These are phyloP conservation scores for Coix lacrymajobi DNA, from an alignment of 176 grass and related monocot genomes.

Conservation along the genomic window DNA sequence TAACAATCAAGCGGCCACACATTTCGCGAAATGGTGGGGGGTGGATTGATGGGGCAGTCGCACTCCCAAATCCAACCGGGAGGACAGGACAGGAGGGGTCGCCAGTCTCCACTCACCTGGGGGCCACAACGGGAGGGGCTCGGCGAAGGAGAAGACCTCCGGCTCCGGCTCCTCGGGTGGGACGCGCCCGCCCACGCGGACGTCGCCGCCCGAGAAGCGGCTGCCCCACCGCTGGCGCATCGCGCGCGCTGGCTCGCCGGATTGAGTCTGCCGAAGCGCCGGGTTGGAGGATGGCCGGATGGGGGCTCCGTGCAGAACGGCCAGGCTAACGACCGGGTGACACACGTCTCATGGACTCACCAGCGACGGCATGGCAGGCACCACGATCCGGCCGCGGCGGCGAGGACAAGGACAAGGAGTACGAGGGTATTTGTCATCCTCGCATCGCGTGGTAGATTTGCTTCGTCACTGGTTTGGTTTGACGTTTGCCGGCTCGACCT, in stretches of 20 bases:
- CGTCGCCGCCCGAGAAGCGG: slow-evolving; percentile 23
- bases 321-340: background rate
- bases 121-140: slow-evolving; percentile 43
- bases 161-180: slow-evolving; percentile 31
- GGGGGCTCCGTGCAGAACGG: background rate
- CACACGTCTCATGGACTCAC: background rate
- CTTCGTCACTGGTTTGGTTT: background rate
- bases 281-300: background rate
- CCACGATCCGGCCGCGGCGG: background rate
- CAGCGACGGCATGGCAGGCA: background rate
- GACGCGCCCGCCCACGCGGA: background rate
- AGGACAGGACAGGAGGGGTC: background rate
- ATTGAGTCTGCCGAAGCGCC: background rate
- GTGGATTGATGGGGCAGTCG: background rate
- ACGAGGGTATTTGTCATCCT: background rate
- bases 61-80: background rate
- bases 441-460: background rate
- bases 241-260: background rate
- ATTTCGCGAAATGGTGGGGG: background rate
- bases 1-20: background rate
- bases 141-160: slow-evolving; percentile 50
- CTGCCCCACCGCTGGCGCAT: slow-evolving; percentile 11
- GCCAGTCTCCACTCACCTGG: slow-evolving; percentile 25
- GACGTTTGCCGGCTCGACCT: background rate
- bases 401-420: too few species aligned